Evolutionary conservation across 1,139 yeast species (phyloP).

Genomic region (Yamadazyma taylorii): DNA sequence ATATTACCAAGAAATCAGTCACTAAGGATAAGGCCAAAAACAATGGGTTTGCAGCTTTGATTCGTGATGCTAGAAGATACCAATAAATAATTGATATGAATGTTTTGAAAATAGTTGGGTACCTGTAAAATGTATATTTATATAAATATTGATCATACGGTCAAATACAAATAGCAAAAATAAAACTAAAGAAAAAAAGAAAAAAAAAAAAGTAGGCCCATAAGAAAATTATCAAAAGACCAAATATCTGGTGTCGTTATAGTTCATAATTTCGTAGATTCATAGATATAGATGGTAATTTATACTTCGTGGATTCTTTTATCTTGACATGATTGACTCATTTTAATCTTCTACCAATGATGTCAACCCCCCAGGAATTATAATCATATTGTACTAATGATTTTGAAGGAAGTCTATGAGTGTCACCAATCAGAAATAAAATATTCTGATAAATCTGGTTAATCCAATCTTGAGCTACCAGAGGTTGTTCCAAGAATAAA

Average conservation of each 20-base stretch:
- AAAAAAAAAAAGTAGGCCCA: background rate
- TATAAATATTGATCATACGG: background rate
- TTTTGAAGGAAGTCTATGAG: constrained; percentile 15
- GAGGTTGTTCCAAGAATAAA: constrained; percentile 39
- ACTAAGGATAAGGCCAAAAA: constrained; percentile 27
- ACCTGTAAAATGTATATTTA: background rate
- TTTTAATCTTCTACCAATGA: constrained; percentile 22
- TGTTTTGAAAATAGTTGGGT: background rate
- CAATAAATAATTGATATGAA: background rate
- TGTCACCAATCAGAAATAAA: constrained; percentile 28
- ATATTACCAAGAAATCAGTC: constrained; percentile 22
- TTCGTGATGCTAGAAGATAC: constrained; percentile 45
- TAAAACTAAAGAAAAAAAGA: background rate
- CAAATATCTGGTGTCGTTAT: no score
- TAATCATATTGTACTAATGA: constrained; percentile 20
- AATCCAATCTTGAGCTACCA: constrained; percentile 37
- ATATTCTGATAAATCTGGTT: constrained; percentile 33
- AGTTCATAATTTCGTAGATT: no score
- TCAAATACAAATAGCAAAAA: background rate
- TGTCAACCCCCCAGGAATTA: constrained; percentile 28
- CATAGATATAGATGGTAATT: no score
- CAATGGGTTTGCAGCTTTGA: constrained; percentile 52
- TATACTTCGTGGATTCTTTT: no score
- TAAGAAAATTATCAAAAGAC: background rate
- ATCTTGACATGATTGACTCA: no score